Conservation (phyloP, 306 rosid genomes). For the Cicer pinnatifidum region DNA sequence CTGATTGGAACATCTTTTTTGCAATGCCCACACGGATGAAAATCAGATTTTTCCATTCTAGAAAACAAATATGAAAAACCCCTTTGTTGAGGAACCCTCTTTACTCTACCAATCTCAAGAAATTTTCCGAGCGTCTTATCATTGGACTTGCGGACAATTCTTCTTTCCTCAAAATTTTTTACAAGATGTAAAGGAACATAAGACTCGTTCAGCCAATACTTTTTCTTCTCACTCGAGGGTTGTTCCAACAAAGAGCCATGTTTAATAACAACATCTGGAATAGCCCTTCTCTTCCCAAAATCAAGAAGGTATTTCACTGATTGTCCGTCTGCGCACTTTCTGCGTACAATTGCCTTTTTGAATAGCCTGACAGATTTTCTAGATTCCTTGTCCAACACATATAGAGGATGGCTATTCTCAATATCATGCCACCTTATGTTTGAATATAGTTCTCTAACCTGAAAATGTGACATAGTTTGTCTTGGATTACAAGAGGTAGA, state of each 20-base stretch:
- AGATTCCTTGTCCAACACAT: constrained; percentile 76
- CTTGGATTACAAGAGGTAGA: constrained; percentile 31
- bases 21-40: constrained; percentile 82
- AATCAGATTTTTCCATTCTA: constrained; percentile 74
- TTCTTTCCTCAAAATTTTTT: constrained; percentile 93
- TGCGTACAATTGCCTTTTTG: constrained; percentile 90
- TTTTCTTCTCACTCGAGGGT: constrained; percentile 78
- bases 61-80: constrained; percentile 84
- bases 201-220: constrained; percentile 85
- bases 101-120: constrained; percentile 52
- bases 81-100: constrained; percentile 47
- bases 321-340: constrained; percentile 73
- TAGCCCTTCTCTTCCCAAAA: constrained; percentile 92
- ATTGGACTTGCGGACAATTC: constrained; percentile 67
- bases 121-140: constrained; percentile 60
- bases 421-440: constrained; percentile 87
- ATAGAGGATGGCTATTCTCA: constrained; percentile 76
- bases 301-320: constrained; percentile 82
- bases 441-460: constrained; percentile 93
- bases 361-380: constrained; percentile 79
- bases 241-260: constrained; percentile 73
- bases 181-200: constrained; percentile 85
- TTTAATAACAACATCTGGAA: constrained; percentile 70
- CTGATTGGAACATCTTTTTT: constrained; percentile 78
- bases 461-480: constrained; percentile 45